Evolutionary conservation across 1,139 yeast species (phyloP).

Genomic region (Geotrichum carabidarum): DNA sequence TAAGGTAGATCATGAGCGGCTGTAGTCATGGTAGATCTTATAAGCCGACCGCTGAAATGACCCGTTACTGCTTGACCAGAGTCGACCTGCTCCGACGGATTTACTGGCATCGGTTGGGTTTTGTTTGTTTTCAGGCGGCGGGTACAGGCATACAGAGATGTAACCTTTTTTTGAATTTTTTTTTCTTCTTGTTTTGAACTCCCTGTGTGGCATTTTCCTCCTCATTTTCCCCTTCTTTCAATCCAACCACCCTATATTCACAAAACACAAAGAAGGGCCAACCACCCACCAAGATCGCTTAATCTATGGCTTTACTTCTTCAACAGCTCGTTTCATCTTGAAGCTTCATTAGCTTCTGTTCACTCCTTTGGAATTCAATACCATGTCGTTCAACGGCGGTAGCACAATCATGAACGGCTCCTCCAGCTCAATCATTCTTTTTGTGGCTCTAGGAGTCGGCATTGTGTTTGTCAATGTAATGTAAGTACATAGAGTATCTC

Average conservation of each 20-base stretch:
- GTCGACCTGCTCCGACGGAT: too few relatives aligned
- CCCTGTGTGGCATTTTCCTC: not conserved
- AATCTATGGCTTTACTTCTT: not conserved
- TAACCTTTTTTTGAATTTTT: not conserved
- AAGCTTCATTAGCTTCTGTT: not conserved
- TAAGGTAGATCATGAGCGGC: too few relatives aligned
- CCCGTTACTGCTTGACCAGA: too few relatives aligned
- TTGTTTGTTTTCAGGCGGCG: too few relatives aligned
- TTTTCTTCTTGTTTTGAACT: not conserved
- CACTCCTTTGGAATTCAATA: not conserved
- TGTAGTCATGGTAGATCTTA: too few relatives aligned
- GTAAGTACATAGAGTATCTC: not conserved
- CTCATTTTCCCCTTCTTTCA: not conserved
- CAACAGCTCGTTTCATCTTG: not conserved
- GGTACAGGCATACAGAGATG: too few relatives aligned
- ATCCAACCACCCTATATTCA: not conserved
- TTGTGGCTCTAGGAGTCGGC: conserved; percentile 37
- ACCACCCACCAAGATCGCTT: not conserved
- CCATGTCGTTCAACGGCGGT: conserved; percentile 6
- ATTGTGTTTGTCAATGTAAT: conserved; percentile 35
- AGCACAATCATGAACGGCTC: conserved; percentile 9
- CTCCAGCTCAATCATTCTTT: conserved; percentile 29
- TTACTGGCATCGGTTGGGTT: too few relatives aligned
- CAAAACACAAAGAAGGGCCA: not conserved
- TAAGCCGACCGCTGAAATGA: too few relatives aligned